phyloP scores from a whole-genome alignment of 305 asterid species.

The Rubia balearica region DNA sequence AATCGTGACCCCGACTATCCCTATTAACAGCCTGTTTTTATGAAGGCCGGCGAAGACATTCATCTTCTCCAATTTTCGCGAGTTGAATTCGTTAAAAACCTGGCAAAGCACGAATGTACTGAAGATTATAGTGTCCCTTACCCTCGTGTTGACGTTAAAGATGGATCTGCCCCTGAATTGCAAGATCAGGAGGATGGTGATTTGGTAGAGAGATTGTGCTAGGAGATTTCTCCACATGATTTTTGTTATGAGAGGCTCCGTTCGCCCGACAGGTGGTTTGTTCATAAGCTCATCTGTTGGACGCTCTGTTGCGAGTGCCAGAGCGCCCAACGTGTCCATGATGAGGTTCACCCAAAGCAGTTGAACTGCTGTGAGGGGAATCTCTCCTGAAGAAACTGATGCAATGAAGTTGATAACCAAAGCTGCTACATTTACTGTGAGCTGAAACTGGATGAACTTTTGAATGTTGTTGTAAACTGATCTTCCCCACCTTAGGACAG shows the following conservation, averaged over 20 bases:
- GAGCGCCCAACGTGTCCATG: constrained; percentile 27
- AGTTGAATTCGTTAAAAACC: constrained; percentile 25
- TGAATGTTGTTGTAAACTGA: constrained; percentile 28
- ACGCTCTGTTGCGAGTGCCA: constrained; percentile 27
- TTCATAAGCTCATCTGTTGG: constrained; percentile 26
- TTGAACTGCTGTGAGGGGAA: constrained; percentile 30
- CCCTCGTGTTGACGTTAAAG: constrained; percentile 17
- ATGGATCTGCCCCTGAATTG: constrained; percentile 24
- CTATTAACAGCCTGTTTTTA: constrained; percentile 22
- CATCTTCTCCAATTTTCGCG: constrained; percentile 19
- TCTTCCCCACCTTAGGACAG: constrained; percentile 27
- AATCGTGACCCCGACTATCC: constrained; percentile 20
- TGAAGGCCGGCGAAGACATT: constrained; percentile 21
- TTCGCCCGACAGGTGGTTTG: constrained; percentile 22
- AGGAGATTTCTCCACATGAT: constrained; percentile 34
- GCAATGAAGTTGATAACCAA: constrained; percentile 30
- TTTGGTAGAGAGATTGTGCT: constrained; percentile 24
- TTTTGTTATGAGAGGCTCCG: constrained; percentile 23
- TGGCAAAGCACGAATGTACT: constrained; percentile 28
- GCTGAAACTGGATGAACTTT: constrained; percentile 34
- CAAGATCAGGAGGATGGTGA: constrained; percentile 17
- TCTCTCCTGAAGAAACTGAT: constrained; percentile 26
- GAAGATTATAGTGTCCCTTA: constrained; percentile 24
- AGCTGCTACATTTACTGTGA: constrained; percentile 31
- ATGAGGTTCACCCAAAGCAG: constrained; percentile 32